phyloP scores from a whole-genome alignment of 228 moss, liverwort and hornwort species.

The Sphagnum fallax region DNA sequence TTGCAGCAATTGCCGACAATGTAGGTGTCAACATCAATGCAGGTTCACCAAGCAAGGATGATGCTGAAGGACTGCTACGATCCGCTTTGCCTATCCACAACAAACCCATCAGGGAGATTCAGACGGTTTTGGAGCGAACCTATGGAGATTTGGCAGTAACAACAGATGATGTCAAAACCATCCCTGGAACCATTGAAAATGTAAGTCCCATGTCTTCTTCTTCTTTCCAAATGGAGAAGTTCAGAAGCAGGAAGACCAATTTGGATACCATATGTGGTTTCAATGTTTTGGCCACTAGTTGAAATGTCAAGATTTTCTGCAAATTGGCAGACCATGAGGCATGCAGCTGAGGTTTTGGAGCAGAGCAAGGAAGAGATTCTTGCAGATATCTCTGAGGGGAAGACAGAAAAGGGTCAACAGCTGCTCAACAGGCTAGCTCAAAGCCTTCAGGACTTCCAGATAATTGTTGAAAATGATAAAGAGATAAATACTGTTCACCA shows the following conservation, averaged over 20 bases:
- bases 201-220: slow-evolving; percentile 16
- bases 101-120: slow-evolving; percentile 60
- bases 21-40: too few species aligned
- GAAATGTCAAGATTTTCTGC: too few species aligned
- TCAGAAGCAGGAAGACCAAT: too few species aligned
- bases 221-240: too few species aligned
- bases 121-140: slow-evolving; percentile 59
- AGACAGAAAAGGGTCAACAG: slow-evolving; percentile 35
- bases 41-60: slow-evolving; percentile 32
- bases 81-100: slow-evolving; percentile 63
- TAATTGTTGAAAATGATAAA: slow-evolving; percentile 31
- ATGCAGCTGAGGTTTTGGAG: slow-evolving; percentile 43
- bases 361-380: slow-evolving; percentile 52
- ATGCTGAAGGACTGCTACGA: slow-evolving; percentile 55
- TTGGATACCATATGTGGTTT: too few species aligned
- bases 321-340: slow-evolving; percentile 37
- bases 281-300: too few species aligned
- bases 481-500: slow-evolving; percentile 39
- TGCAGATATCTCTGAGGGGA: slow-evolving; percentile 38
- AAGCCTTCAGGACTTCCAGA: slow-evolving; percentile 44
- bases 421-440: slow-evolving; percentile 34
- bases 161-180: slow-evolving; percentile 24
- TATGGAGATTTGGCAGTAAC: slow-evolving; percentile 43
- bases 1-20: slow-evolving; percentile 22
- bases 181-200: slow-evolving; percentile 31